Evolutionary conservation across 2,329 filamentous ascomycete species (phyloP).

Genomic region (Sporothrix phasma): DNA sequence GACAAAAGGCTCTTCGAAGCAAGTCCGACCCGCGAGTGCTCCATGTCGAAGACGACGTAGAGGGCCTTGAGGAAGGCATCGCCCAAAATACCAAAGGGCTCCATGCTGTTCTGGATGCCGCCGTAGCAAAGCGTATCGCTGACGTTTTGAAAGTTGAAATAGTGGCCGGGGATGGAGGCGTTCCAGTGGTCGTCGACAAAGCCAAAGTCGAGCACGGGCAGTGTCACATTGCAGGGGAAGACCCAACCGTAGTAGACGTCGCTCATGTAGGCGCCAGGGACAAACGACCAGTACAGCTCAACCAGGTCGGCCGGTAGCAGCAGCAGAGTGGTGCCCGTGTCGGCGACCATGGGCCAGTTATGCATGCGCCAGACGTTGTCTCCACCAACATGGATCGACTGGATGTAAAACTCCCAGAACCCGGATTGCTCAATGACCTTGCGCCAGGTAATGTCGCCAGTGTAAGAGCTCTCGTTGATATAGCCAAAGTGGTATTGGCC

Average conservation of each 20-base stretch:
- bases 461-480: slow-evolving; percentile 32
- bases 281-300: slow-evolving; percentile 47
- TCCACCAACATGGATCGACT: slow-evolving; percentile 27
- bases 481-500: slow-evolving; percentile 44
- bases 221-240: slow-evolving; percentile 39
- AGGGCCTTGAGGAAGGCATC: slow-evolving; percentile 71
- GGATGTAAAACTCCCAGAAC: slow-evolving; percentile 32
- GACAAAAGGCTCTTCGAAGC: slow-evolving; percentile 33
- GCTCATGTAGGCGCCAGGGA: slow-evolving; percentile 42
- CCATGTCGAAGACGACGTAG: slow-evolving; percentile 61
- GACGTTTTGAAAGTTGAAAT: slow-evolving; percentile 40
- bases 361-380: slow-evolving; percentile 30
- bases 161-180: slow-evolving; percentile 40
- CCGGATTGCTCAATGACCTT: slow-evolving; percentile 42
- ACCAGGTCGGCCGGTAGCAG: slow-evolving; percentile 49
- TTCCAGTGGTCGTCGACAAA: slow-evolving; percentile 33
- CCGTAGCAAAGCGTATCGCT: slow-evolving; percentile 56
- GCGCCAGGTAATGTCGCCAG: slow-evolving; percentile 34
- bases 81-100: slow-evolving; percentile 57
- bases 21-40: slow-evolving; percentile 36
- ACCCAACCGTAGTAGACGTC: slow-evolving; percentile 38
- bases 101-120: slow-evolving; percentile 54
- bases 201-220: slow-evolving; percentile 44
- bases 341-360: slow-evolving; percentile 46
- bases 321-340: slow-evolving; percentile 60